Evolutionary conservation across 192 early-diverging fungal genomes (phyloP).

Genomic region (Coemansia sp.): DNA sequence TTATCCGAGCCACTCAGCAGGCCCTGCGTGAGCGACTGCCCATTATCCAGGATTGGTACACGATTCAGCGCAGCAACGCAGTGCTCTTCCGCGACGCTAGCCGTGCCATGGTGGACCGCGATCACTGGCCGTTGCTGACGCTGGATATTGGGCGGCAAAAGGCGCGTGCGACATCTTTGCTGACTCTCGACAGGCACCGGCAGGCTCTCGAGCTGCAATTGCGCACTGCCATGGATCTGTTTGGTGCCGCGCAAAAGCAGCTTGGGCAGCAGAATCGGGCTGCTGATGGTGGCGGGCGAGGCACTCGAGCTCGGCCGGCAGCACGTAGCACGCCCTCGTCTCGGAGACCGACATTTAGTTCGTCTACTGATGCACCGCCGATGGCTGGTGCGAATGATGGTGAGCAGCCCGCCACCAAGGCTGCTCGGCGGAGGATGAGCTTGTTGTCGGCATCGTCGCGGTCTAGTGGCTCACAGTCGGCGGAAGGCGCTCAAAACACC

Average conservation of each 20-base stretch:
- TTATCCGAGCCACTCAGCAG: constrained; percentile 49
- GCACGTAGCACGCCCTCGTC: background rate
- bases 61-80: constrained; percentile 41
- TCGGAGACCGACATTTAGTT: constrained; percentile 3
- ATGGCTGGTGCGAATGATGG: background rate
- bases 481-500: constrained; percentile 56
- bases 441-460: constrained; percentile 24
- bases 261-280: constrained; percentile 24
- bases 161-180: constrained; percentile 31
- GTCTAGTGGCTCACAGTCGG: constrained; percentile 17
- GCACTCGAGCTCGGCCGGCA: background rate
- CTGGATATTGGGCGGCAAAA: constrained; percentile 19
- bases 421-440: background rate
- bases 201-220: constrained; percentile 52
- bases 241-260: constrained; percentile 54
- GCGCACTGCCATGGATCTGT: constrained; percentile 54
- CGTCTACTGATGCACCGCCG: background rate
- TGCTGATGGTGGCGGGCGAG: background rate
- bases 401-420: background rate
- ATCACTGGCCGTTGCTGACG: constrained; percentile 4
- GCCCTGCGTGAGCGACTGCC: constrained; percentile 52
- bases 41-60: constrained; percentile 52
- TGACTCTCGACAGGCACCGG: constrained; percentile 49
- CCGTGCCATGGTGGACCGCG: constrained; percentile 5
- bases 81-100: constrained; percentile 26